These are phyloP conservation scores for Spiromastix sp. DNA, from an alignment of 2,329 filamentous ascomycete species.

Conservation along the genomic window DNA sequence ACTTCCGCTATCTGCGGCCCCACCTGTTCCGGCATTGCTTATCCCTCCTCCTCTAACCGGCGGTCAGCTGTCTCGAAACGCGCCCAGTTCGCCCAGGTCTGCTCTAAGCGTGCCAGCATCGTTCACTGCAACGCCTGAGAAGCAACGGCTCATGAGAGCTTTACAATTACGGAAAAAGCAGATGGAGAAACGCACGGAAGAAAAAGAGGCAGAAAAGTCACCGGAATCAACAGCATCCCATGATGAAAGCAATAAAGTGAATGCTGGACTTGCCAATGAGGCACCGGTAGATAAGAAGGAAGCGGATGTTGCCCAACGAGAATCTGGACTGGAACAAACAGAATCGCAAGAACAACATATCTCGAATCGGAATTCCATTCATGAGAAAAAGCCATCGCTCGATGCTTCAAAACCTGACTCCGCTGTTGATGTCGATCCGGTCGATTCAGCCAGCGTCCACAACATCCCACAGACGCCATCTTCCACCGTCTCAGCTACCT, in stretches of 20 bases:
- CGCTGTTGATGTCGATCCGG: conserved; percentile 13
- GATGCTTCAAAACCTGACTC: conserved; percentile 16
- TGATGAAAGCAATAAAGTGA: conserved; percentile 1
- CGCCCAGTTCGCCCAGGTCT: conserved; percentile 25
- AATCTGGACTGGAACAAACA: neutral
- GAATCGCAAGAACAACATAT: conserved; percentile 3
- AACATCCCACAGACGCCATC: conserved; percentile 9
- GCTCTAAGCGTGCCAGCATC: conserved; percentile 35
- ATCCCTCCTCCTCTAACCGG: conserved; percentile 26
- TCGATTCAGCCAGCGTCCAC: conserved; percentile 11
- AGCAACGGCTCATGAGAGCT: conserved; percentile 85
- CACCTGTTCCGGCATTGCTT: conserved; percentile 29
- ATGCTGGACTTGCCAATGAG: conserved; percentile 1
- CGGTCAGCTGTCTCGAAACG: conserved; percentile 20
- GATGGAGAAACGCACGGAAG: conserved; percentile 36
- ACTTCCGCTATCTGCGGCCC: conserved; percentile 19
- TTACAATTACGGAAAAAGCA: conserved; percentile 82
- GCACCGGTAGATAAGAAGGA: neutral
- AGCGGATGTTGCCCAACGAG: neutral
- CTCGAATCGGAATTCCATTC: too few species aligned
- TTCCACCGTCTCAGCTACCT: neutral
- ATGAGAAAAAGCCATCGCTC: conserved; percentile 9
- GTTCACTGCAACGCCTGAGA: conserved; percentile 70
- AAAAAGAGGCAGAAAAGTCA: conserved; percentile 11
- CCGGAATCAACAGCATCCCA: conserved; percentile 10